A percentile compares a stretch with the other conserved stretches of the same genome.
Evolutionary conservation across 164 flowering plant genomes (phyloP).

Genomic region (Akebia trifoliata): DNA sequence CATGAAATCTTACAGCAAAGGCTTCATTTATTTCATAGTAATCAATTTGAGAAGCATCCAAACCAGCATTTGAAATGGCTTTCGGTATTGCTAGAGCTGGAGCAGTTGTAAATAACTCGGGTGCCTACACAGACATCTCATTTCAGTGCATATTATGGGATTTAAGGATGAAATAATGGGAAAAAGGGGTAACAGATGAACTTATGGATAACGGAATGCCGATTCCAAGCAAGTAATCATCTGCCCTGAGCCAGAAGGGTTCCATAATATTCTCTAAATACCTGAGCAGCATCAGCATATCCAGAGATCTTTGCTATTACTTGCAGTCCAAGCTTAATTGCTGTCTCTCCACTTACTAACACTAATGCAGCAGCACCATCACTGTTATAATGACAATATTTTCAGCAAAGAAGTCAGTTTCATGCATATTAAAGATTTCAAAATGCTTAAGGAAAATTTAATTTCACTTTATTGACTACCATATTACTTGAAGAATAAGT

Average conservation of each 20-base stretch:
- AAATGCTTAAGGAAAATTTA: background rate
- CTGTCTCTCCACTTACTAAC: slow-evolving; percentile 82
- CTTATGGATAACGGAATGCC: background rate
- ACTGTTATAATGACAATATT: slow-evolving; percentile 31
- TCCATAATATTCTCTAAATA: slow-evolving; percentile 14
- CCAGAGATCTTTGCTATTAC: slow-evolving; percentile 78
- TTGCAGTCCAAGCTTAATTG: slow-evolving; percentile 58
- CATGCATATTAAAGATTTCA: background rate
- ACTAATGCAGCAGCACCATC: slow-evolving; percentile 97
- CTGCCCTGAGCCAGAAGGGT: background rate
- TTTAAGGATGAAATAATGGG: background rate
- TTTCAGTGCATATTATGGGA: slow-evolving; percentile 6
- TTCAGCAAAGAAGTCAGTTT: slow-evolving; percentile 1
- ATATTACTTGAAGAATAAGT: background rate
- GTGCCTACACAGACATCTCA: slow-evolving; percentile 54
- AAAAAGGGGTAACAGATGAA: too few relatives aligned
- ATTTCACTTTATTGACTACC: slow-evolving; percentile 1
- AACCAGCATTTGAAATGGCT: slow-evolving; percentile 83
- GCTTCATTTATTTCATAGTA: slow-evolving; percentile 97
- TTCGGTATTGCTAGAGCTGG: slow-evolving; percentile 97
- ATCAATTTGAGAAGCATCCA: slow-evolving; percentile 79
- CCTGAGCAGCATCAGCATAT: slow-evolving; percentile 97
- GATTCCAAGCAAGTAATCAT: background rate
- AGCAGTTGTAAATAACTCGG: slow-evolving; percentile 84
- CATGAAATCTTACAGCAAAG: slow-evolving; percentile 60